Evolutionary conservation across 2,329 filamentous ascomycete species (phyloP).

Genomic region (Fonsecaea pedrosoi): DNA sequence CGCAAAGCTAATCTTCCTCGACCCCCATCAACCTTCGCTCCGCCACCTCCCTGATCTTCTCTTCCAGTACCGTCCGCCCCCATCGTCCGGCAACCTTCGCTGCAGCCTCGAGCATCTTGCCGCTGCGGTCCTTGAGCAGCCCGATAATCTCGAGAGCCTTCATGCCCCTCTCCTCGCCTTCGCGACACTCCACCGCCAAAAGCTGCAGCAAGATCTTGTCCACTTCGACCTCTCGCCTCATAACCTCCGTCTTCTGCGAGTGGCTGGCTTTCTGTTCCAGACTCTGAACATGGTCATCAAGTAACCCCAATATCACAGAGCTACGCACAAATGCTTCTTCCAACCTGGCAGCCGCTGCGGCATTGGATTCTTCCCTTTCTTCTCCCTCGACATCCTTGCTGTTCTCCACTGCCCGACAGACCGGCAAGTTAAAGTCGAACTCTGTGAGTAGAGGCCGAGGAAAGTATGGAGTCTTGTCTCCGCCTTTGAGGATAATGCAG

Average conservation of each 20-base stretch:
- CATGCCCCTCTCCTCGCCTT: conserved; percentile 93
- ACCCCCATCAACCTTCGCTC: conserved; percentile 71
- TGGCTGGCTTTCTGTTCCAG: conserved; percentile 61
- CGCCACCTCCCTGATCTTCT: conserved; percentile 87
- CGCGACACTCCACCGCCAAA: conserved; percentile 85
- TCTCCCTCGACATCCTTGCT: conserved; percentile 26
- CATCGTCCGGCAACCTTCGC: conserved; percentile 88
- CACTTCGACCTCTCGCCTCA: conserved; percentile 77
- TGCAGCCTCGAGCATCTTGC: conserved; percentile 90
- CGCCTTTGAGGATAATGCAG: conserved; percentile 98
- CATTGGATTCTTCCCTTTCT: conserved; percentile 44
- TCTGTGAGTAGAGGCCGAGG: conserved; percentile 87
- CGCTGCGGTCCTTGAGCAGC: conserved; percentile 81
- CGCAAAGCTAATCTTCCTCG: conserved; percentile 52
- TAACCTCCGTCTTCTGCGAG: conserved; percentile 70
- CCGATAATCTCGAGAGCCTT: conserved; percentile 88
- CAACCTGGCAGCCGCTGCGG: conserved; percentile 64
- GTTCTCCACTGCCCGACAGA: conserved; percentile 61
- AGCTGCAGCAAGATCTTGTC: conserved; percentile 91
- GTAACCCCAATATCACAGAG: conserved; percentile 73
- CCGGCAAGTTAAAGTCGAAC: conserved; percentile 87
- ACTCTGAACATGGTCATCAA: conserved; percentile 74
- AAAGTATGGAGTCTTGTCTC: conserved; percentile 91
- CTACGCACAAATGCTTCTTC: conserved; percentile 83
- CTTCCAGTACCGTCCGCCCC: conserved; percentile 76